Percentiles rank a stretch among this genome's conserved stretches.
These are phyloP conservation scores for Actinomucor elegans DNA, from an alignment of 371 early-diverging fungal genomes.

Conservation along the genomic window DNA sequence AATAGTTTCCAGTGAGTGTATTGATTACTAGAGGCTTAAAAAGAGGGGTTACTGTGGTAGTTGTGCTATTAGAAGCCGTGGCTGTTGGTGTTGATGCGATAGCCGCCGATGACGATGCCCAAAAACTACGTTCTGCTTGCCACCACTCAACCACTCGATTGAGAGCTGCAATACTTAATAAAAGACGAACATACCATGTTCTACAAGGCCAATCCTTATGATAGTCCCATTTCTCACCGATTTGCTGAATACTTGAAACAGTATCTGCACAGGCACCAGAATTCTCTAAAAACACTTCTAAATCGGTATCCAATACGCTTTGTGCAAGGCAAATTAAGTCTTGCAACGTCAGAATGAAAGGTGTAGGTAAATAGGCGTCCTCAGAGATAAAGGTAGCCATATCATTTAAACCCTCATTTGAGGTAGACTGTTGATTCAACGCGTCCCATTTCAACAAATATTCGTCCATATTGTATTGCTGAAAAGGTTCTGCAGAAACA, in stretches of 20 bases:
- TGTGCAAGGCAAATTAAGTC: constrained; percentile 59
- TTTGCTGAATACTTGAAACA: constrained; percentile 51
- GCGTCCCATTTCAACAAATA: background rate
- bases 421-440: background rate
- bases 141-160: constrained; percentile 66
- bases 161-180: constrained; percentile 57
- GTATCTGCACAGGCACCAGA: constrained; percentile 52
- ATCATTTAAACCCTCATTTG: background rate
- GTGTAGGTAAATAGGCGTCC: constrained; percentile 60
- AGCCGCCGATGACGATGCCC: constrained; percentile 17
- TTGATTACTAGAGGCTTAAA: background rate
- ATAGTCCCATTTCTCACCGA: constrained; percentile 52
- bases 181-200: constrained; percentile 54
- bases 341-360: constrained; percentile 59
- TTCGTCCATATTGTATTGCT: background rate
- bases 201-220: constrained; percentile 62
- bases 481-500: background rate
- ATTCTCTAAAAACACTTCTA: constrained; percentile 53
- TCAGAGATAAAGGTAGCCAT: constrained; percentile 32
- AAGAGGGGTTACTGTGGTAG: constrained; percentile 3
- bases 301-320: constrained; percentile 55
- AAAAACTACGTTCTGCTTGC: constrained; percentile 56
- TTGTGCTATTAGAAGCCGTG: background rate
- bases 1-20: background rate
- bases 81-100: background rate